Base-by-base conservation (phyloP, 441 rosid genomes). In the Pelargonium cotyledonis region DNA sequence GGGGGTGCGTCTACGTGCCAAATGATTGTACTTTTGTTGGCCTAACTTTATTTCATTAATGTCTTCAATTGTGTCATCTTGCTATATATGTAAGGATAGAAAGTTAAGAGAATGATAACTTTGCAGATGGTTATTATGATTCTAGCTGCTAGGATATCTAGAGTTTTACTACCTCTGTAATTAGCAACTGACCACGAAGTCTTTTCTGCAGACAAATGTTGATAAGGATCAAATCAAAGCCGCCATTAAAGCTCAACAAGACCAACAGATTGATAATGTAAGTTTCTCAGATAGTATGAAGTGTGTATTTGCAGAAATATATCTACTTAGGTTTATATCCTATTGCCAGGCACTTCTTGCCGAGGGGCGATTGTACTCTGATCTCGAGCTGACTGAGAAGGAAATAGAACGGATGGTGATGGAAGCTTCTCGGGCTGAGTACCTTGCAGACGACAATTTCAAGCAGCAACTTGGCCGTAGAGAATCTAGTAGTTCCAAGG, bases 361-460 rank as follows among this genome's bases (percentile, higher is more conserved):
- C 16, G 98, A 95, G 85, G 99, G 97, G 66, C 84, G 82, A 76
- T 86, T 85, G 79, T 88, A 90, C 83, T 92, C 99, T 49, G 99
- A 95, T 78, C 81, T 95, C 11, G 98, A 95, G 82, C 91, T 92
- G 58, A 95, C 99, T 1, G 97, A 95, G 80, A 95, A 86, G 83
- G 99, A 90, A 77, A 95, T 95, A 0, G 98, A 90, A 63, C 79
- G 89, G 8, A 90, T 90, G 85, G 98, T 90, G 64, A 95, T 95
- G 95, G 99, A 88, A 80, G 90, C 96, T 73, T 92, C 99, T 40
- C 93, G 98, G 70, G 98, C 93, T 2, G 98, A 95, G 77, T 95
- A 90, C 83, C 85, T 95, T 23, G 88, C 86, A 21, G 79, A 70
- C 63, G 84, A 86, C 79, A 82, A 82, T 81, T 77, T 82, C 47